A percentile compares a stretch with the other conserved stretches of the same genome.
phyloP scores from a whole-genome alignment of 805 yeast species.

The Metschnikowia kofuensis region DNA sequence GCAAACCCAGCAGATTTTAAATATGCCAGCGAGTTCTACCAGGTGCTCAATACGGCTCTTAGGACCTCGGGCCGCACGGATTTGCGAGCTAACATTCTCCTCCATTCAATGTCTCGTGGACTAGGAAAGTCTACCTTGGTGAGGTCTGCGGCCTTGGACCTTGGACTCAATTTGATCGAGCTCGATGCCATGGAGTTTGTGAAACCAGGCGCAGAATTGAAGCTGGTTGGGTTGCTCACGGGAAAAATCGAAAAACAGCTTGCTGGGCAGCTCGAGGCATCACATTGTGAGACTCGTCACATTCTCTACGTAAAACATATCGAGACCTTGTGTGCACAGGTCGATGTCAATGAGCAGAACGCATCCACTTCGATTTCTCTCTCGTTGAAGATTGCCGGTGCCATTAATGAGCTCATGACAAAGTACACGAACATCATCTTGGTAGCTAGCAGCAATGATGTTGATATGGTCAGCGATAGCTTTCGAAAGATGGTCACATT shows the following conservation, averaged over 20 bases:
- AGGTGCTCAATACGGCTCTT: slow-evolving; percentile 54
- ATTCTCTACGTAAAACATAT: slow-evolving; percentile 67
- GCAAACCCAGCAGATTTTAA: slow-evolving; percentile 32
- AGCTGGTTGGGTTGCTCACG: slow-evolving; percentile 71
- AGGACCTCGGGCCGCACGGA: slow-evolving; percentile 28
- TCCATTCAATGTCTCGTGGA: slow-evolving; percentile 69
- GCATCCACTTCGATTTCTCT: slow-evolving; percentile 41
- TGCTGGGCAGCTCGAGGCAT: slow-evolving; percentile 35
- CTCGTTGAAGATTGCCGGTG: slow-evolving; percentile 52
- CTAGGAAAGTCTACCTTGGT: slow-evolving; percentile 76
- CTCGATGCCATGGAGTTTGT: slow-evolving; percentile 68
- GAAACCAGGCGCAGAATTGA: slow-evolving; percentile 69
- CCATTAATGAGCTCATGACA: slow-evolving; percentile 52
- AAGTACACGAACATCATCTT: slow-evolving; percentile 43
- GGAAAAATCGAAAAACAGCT: slow-evolving; percentile 67
- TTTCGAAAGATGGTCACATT: slow-evolving; percentile 70
- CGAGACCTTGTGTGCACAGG: slow-evolving; percentile 67
- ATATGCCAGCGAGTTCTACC: slow-evolving; percentile 49
- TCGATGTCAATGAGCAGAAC: slow-evolving; percentile 55
- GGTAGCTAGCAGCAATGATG: slow-evolving; percentile 67
- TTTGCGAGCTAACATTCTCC: slow-evolving; percentile 58
- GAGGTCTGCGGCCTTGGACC: slow-evolving; percentile 47
- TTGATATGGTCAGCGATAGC: slow-evolving; percentile 64
- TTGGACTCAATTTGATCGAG: slow-evolving; percentile 66
- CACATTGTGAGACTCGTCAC: slow-evolving; percentile 26